Evolutionary conservation across 805 yeast species (phyloP).

Genomic region (Candida multigemmis): DNA sequence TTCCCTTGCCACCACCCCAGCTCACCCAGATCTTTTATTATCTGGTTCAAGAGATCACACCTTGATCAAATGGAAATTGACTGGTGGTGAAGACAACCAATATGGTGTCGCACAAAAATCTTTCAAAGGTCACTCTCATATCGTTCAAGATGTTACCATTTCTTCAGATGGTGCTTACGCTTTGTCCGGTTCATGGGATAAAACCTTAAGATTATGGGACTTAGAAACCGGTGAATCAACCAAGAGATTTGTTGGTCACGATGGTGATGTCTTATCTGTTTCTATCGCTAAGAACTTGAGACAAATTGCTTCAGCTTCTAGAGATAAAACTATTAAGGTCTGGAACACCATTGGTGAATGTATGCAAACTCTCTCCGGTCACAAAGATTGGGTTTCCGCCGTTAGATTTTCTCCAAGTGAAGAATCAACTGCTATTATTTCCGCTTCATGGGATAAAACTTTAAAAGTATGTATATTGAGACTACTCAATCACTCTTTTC

Average conservation of each 20-base stretch:
- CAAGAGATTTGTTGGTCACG: conserved; percentile 97
- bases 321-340: conserved; percentile 98
- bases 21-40: conserved; percentile 95
- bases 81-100: conserved; percentile 84
- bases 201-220: conserved; percentile 98
- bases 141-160: conserved; percentile 95
- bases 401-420: conserved; percentile 93
- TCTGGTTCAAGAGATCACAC: conserved; percentile 99
- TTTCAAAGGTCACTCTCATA: conserved; percentile 98
- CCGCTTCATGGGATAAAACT: conserved; percentile 98
- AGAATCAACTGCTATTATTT: conserved; percentile 61
- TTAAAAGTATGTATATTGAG: conserved; percentile 95
- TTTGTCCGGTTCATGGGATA: conserved; percentile 99
- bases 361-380: conserved; percentile 88
- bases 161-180: conserved; percentile 98
- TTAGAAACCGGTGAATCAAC: conserved; percentile 88
- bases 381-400: conserved; percentile 98
- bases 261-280: conserved; percentile 93
- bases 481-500: conserved; percentile 1
- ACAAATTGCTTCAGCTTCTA: conserved; percentile 97
- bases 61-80: conserved; percentile 94
- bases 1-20: conserved; percentile 93
- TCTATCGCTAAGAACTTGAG: conserved; percentile 94
- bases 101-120: conserved; percentile 98
- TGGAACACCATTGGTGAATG: conserved; percentile 99